A percentile compares a stretch with the other conserved stretches of the same genome.
Conservation (phyloP, 2,329 filamentous ascomycete species). For the Scedosporium dehoogii region DNA sequence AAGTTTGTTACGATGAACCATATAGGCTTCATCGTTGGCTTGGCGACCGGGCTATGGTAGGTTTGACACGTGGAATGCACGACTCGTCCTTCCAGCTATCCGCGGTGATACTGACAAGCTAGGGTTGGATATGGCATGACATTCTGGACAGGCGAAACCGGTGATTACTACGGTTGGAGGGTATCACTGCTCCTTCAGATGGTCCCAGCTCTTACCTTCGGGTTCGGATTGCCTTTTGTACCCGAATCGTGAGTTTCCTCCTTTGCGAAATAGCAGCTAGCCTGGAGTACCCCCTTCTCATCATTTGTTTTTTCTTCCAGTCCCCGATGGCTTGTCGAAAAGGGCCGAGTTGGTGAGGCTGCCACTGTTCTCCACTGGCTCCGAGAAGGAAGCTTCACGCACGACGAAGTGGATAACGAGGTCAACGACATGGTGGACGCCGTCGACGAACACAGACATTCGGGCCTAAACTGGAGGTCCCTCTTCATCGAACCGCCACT, state of each 20-base stretch:
- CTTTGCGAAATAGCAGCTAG: too few relatives aligned
- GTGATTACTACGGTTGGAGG: slow-evolving; percentile 41
- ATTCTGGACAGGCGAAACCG: slow-evolving; percentile 35
- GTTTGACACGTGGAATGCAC: slow-evolving; percentile 6
- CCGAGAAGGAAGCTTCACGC: slow-evolving; percentile 30
- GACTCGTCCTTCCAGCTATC: background rate
- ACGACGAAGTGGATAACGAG: slow-evolving; percentile 28
- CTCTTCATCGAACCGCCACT: slow-evolving; percentile 38
- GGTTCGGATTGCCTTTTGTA: slow-evolving; percentile 37
- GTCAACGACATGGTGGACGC: slow-evolving; percentile 36
- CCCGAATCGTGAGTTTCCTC: slow-evolving; percentile 38
- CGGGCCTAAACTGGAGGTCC: slow-evolving; percentile 23
- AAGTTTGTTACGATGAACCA: slow-evolving; percentile 50
- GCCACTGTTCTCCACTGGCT: slow-evolving; percentile 35
- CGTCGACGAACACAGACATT: slow-evolving; percentile 22
- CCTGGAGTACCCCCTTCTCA: too few relatives aligned
- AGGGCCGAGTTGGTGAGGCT: slow-evolving; percentile 31
- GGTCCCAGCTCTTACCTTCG: slow-evolving; percentile 39
- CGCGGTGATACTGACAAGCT: background rate
- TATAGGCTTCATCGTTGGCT: slow-evolving; percentile 44
- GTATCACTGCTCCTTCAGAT: slow-evolving; percentile 41
- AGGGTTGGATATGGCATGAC: slow-evolving; percentile 48
- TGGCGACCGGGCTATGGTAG: slow-evolving; percentile 45
- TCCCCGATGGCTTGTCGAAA: slow-evolving; percentile 48
- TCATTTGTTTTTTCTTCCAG: slow-evolving; percentile 18